Base-by-base conservation (phyloP, 2,329 filamentous ascomycete species). In the Xylariaceae sp. region DNA sequence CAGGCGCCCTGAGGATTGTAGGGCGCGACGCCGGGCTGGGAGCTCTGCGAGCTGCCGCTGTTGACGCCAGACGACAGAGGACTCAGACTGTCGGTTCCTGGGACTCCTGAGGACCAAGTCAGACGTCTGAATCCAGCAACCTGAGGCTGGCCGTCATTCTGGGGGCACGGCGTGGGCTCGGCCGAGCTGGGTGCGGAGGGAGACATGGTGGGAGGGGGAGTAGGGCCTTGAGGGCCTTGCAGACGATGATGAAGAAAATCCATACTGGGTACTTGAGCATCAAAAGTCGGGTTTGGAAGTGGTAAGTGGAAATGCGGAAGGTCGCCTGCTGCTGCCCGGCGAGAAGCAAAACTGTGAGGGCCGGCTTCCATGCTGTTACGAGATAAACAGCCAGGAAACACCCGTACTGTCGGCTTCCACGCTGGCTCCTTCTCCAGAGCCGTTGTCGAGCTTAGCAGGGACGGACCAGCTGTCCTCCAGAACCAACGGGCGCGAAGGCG, bases 251-350 rank as follows among this genome's bases (percentile, higher is more conserved):
- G 36, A 46, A 16, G 31, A 40, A 30, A 39, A 39, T 35, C 15
- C 49, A 61, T 59, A 53, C 53, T 60, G 42, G 55, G 57, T 42
- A 54, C 47, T 43, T 55, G 51, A 27, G 44, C 29, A 36, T 57
- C 53, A 37, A 58, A 50, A 38, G 52, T 46, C 43, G 57, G 48
- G 41, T 50, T 52, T 37, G 56, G 56, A 34, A 43, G 42, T 43
- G 51, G 53, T 15, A 57, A 51, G 22, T 53, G 49, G 33, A 53
- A 55, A 9, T 51, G 51, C 39, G 81, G 80, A 42, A 88, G 70
- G 48, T 73, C 72, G 37, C 74, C 75, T 42, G 81, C 77, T 52
- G 80, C 80, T 52, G 78, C 75, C 58, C 82, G 75, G 51, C 83
- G 75, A 57, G 79, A 71, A 47, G 79, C 75, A 56, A 88, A 78